Percentiles rank a stretch among this genome's conserved stretches.
These are phyloP conservation scores for Gynostemma pentaphyllum DNA, from an alignment of 306 rosid species.

Conservation along the genomic window DNA sequence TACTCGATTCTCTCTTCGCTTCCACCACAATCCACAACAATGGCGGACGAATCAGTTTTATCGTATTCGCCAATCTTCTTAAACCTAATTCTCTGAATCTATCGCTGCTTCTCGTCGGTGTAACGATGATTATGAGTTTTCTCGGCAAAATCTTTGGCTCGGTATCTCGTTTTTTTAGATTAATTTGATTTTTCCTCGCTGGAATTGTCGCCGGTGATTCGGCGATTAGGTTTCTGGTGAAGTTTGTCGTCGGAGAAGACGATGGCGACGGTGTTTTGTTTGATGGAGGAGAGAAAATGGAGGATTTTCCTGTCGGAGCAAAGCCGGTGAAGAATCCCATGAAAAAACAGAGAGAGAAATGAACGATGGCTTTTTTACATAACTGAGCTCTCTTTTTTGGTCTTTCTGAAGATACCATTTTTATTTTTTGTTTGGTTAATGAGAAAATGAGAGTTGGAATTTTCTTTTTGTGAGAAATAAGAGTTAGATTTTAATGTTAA, in stretches of 20 bases:
- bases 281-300: conserved; percentile 15
- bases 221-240: conserved; percentile 21
- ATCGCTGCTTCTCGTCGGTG: conserved; percentile 61
- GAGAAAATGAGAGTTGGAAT: not conserved
- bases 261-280: not conserved
- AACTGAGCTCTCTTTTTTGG: conserved; percentile 65
- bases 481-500: not conserved
- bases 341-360: conserved; percentile 72
- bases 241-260: not conserved
- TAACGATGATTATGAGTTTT: conserved; percentile 51
- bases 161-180: not conserved
- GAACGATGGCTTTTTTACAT: conserved; percentile 77
- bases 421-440: not conserved
- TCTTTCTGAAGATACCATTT: conserved; percentile 63
- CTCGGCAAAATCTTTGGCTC: conserved; percentile 24
- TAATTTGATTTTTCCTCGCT: not conserved
- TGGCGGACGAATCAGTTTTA: conserved; percentile 57
- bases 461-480: conserved; percentile 9
- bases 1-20: conserved; percentile 33
- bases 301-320: conserved; percentile 67
- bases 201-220: conserved; percentile 18
- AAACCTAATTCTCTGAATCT: conserved; percentile 38
- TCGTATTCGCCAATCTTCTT: conserved; percentile 64
- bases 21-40: conserved; percentile 86
- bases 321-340: conserved; percentile 91